Evolutionary conservation across 805 yeast species (phyloP).

Genomic region (Torulaspora microellipsoides): DNA sequence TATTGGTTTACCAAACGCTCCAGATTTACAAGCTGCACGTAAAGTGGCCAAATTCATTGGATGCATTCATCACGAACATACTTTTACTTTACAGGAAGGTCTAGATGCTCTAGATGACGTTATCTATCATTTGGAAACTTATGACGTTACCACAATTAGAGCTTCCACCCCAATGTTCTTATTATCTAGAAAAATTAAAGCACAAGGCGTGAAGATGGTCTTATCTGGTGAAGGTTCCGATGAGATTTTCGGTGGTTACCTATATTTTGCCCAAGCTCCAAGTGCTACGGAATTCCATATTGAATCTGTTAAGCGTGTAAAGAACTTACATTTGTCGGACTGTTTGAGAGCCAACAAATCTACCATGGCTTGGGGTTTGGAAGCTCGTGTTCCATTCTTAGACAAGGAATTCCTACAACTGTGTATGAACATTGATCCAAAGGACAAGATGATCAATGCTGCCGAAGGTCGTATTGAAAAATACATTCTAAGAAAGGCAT

Average conservation of each 20-base stretch:
- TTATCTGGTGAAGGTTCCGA: conserved; percentile 98
- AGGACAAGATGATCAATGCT: conserved; percentile 77
- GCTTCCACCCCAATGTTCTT: conserved; percentile 99
- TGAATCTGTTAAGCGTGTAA: conserved; percentile 93
- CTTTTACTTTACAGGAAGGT: conserved; percentile 95
- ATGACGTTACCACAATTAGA: conserved; percentile 97
- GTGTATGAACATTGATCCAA: conserved; percentile 92
- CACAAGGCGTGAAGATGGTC: conserved; percentile 99
- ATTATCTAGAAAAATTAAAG: conserved; percentile 93
- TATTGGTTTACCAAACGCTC: conserved; percentile 95
- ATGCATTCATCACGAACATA: conserved; percentile 95
- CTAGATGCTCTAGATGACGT: conserved; percentile 93
- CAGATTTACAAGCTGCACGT: conserved; percentile 93
- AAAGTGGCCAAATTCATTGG: conserved; percentile 96
- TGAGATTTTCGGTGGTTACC: conserved; percentile 97
- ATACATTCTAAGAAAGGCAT: conserved; percentile 95
- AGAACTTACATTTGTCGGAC: conserved; percentile 95
- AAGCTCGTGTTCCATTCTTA: conserved; percentile 98
- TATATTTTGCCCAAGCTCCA: conserved; percentile 97
- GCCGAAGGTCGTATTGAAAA: conserved; percentile 82
- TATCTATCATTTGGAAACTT: conserved; percentile 92
- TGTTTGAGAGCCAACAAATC: conserved; percentile 99
- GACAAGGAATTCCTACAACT: conserved; percentile 89
- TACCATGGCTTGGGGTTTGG: conserved; percentile 99
- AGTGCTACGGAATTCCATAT: conserved; percentile 87